These are phyloP conservation scores for Boletus vinaceobasis DNA, from an alignment of 768 basidiomycete species.

Conservation along the genomic window DNA sequence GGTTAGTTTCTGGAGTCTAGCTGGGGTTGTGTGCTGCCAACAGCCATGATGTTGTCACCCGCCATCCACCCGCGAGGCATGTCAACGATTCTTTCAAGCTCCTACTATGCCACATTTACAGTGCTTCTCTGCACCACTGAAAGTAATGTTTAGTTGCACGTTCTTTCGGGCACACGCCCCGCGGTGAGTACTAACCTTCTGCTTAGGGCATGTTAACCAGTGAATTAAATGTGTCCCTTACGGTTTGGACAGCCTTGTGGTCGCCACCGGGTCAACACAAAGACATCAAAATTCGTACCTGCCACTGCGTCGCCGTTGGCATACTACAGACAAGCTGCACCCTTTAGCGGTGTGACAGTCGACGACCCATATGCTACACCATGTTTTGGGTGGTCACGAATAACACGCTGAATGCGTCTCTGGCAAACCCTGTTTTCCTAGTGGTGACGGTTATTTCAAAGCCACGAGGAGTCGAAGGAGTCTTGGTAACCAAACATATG, in stretches of 20 bases:
- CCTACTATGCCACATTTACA: not conserved
- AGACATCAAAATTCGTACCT: not conserved
- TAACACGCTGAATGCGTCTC: not conserved
- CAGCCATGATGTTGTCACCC: not conserved
- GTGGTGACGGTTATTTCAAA: not conserved
- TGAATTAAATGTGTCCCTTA: not conserved
- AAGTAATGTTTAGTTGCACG: not conserved
- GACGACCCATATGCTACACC: not conserved
- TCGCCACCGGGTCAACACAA: not conserved
- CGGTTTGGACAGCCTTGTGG: not conserved
- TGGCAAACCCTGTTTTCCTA: not conserved
- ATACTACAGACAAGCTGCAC: not conserved
- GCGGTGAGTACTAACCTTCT: not conserved
- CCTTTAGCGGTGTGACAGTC: not conserved
- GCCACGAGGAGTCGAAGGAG: not conserved
- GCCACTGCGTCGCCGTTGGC: not conserved
- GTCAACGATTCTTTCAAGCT: not conserved
- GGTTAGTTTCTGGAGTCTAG: not conserved
- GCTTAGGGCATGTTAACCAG: not conserved
- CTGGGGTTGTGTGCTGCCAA: not conserved
- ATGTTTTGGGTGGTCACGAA: not conserved
- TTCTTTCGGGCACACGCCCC: too few relatives aligned
- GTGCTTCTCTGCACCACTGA: not conserved
- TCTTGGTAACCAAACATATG: not conserved
- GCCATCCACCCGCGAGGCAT: not conserved